These are phyloP conservation scores for Hypoxylon sp. DNA, from an alignment of 2,329 filamentous ascomycete genomes.

Conservation along the genomic window DNA sequence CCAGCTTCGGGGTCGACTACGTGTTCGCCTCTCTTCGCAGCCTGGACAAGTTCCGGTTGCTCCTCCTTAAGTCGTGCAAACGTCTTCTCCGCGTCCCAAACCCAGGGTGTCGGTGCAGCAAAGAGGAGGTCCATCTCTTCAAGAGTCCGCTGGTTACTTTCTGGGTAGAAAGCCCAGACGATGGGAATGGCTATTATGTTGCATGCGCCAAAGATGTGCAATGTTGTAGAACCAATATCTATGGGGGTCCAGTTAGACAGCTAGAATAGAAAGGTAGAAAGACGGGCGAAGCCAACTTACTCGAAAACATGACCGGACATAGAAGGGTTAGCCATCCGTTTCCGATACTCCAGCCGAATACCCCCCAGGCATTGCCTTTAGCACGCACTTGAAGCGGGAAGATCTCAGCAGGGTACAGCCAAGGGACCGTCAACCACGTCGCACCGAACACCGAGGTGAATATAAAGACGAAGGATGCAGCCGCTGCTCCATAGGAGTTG, in stretches of 20 bases:
- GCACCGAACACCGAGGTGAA: conserved; percentile 76
- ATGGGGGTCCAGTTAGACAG: conserved; percentile 23
- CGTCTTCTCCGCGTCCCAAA: conserved; percentile 78
- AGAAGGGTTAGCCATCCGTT: conserved; percentile 71
- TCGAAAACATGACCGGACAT: conserved; percentile 51
- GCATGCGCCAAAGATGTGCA: conserved; percentile 80
- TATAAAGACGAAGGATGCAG: conserved; percentile 79
- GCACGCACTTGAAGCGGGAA: conserved; percentile 79
- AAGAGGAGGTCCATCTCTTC: conserved; percentile 84
- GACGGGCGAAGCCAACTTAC: conserved; percentile 47
- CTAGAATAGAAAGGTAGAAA: neutral
- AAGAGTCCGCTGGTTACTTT: conserved; percentile 79
- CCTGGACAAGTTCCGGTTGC: conserved; percentile 65
- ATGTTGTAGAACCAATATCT: conserved; percentile 76
- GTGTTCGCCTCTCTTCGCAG: conserved; percentile 50
- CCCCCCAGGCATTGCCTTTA: conserved; percentile 82
- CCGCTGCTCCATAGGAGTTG: conserved; percentile 71
- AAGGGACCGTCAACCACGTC: conserved; percentile 72
- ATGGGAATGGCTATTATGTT: conserved; percentile 77
- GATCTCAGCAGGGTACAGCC: conserved; percentile 80
- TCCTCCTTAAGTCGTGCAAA: conserved; percentile 74
- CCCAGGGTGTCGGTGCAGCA: conserved; percentile 75
- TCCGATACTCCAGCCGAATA: conserved; percentile 82
- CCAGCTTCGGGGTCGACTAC: conserved; percentile 52
- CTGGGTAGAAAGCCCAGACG: conserved; percentile 81